A percentile compares a stretch with the other conserved stretches of the same genome.
Conservation (phyloP, 2,329 filamentous ascomycete genomes). For the Penicillium sp. region DNA sequence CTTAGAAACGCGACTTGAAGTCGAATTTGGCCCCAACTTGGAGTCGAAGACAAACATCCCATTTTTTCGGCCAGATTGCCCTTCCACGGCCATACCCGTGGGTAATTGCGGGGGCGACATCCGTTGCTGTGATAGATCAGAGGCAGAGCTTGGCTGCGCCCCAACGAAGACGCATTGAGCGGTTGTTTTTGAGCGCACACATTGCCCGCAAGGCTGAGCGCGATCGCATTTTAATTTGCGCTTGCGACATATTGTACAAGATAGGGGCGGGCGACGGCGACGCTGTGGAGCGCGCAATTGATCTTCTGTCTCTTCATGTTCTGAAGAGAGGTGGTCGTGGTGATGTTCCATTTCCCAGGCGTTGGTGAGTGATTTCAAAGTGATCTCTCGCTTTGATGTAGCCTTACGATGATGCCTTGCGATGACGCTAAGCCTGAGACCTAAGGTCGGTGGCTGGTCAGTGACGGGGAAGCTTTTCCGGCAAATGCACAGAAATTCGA, state of each 20-base stretch:
- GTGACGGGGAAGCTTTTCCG: neutral
- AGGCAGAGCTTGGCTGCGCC: slow-evolving; percentile 13
- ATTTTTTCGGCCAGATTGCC: slow-evolving; percentile 17
- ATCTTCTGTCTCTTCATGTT: slow-evolving; percentile 9
- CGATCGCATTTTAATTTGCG: slow-evolving; percentile 80
- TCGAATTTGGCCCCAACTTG: slow-evolving; percentile 23
- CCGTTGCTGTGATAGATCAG: slow-evolving; percentile 4
- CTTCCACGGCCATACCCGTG: neutral
- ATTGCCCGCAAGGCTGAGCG: slow-evolving; percentile 66
- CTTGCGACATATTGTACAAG: slow-evolving; percentile 68
- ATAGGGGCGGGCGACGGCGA: slow-evolving; percentile 64
- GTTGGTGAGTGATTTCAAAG: neutral
- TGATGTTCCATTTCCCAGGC: slow-evolving; percentile 9
- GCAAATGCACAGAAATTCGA: neutral
- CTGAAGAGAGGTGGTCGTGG: slow-evolving; percentile 4
- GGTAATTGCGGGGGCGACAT: slow-evolving; percentile 20
- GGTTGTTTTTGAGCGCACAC: slow-evolving; percentile 50
- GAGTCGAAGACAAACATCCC: slow-evolving; percentile 38
- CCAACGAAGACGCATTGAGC: slow-evolving; percentile 55
- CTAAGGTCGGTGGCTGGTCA: neutral
- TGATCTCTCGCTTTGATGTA: neutral
- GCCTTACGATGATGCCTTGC: neutral
- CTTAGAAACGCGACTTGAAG: slow-evolving; percentile 26
- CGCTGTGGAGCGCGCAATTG: slow-evolving; percentile 35
- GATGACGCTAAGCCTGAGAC: slow-evolving; percentile 2